These are phyloP conservation scores for Picochlorum sp. DNA, from an alignment of 139 green algal genomes.

Conservation along the genomic window DNA sequence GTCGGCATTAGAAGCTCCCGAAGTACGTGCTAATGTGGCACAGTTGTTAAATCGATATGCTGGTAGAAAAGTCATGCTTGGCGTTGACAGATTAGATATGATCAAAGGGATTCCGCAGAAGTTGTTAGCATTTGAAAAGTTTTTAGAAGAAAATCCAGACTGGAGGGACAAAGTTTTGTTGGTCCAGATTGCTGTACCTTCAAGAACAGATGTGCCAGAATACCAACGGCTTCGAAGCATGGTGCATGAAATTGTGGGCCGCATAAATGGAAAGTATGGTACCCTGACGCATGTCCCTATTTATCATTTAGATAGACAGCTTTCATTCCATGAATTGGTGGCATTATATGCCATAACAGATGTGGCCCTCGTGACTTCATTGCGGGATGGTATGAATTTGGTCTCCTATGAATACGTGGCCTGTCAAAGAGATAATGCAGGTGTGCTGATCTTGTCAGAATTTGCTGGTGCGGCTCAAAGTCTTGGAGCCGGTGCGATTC, in stretches of 20 bases:
- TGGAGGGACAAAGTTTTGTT: conserved; percentile 92
- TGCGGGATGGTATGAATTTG: conserved; percentile 91
- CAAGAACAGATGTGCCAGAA: conserved; percentile 90
- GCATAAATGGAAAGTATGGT: conserved; percentile 97
- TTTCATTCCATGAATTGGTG: conserved; percentile 91
- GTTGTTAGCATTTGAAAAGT: conserved; percentile 99
- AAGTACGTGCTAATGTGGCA: conserved; percentile 78
- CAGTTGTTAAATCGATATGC: conserved; percentile 84
- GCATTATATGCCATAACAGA: conserved; percentile 92
- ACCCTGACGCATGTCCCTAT: conserved; percentile 96
- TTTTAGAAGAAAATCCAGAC: conserved; percentile 89
- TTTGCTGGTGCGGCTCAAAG: conserved; percentile 92
- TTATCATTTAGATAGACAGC: conserved; percentile 88
- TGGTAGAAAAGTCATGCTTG: conserved; percentile 92
- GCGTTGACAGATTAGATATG: conserved; percentile 98
- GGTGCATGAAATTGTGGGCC: conserved; percentile 98
- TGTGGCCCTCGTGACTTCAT: conserved; percentile 65
- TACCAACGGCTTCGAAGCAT: conserved; percentile 85
- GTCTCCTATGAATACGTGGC: conserved; percentile 87
- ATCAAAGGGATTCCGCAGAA: conserved; percentile 99
- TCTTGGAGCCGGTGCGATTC: conserved; percentile 78
- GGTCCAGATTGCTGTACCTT: conserved; percentile 98
- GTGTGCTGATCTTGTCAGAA: conserved; percentile 94
- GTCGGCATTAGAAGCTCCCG: conserved; percentile 66
- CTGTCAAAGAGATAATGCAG: conserved; percentile 77